These are phyloP conservation scores for Coemansia sp. DNA, from an alignment of 192 early-diverging fungal species.

Conservation along the genomic window DNA sequence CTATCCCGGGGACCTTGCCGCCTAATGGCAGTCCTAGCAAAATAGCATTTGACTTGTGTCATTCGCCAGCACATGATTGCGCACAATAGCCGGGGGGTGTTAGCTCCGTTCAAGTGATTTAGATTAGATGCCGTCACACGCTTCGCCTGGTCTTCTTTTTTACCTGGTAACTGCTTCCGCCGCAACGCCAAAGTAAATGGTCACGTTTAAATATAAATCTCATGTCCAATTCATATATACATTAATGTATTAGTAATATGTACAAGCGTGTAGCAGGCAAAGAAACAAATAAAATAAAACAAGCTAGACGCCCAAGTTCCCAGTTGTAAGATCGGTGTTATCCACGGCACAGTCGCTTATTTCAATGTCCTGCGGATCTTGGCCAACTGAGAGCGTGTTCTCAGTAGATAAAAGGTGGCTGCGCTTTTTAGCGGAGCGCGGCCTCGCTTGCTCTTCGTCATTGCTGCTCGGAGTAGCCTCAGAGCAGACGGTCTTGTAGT, in stretches of 20 bases:
- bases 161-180: neutral
- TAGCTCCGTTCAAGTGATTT: neutral
- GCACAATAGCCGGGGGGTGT: neutral
- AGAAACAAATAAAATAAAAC: slow-evolving; percentile 5
- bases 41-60: slow-evolving; percentile 5
- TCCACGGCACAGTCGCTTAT: slow-evolving; percentile 29
- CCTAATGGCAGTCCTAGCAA: neutral
- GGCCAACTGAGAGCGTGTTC: neutral
- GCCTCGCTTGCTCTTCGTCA: neutral
- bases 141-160: neutral
- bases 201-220: neutral
- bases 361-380: neutral
- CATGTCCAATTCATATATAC: neutral
- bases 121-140: neutral
- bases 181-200: no score
- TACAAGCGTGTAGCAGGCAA: neutral
- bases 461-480: no score
- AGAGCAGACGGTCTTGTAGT: slow-evolving; percentile 44
- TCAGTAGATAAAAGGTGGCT: neutral
- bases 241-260: neutral
- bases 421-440: slow-evolving; percentile 7
- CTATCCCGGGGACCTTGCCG: neutral
- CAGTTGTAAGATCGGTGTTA: slow-evolving; percentile 25
- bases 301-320: slow-evolving; percentile 30
- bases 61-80: neutral